Conservation (phyloP, 371 early-diverging fungal genomes). For the Astathelohania contejeani region DNA sequence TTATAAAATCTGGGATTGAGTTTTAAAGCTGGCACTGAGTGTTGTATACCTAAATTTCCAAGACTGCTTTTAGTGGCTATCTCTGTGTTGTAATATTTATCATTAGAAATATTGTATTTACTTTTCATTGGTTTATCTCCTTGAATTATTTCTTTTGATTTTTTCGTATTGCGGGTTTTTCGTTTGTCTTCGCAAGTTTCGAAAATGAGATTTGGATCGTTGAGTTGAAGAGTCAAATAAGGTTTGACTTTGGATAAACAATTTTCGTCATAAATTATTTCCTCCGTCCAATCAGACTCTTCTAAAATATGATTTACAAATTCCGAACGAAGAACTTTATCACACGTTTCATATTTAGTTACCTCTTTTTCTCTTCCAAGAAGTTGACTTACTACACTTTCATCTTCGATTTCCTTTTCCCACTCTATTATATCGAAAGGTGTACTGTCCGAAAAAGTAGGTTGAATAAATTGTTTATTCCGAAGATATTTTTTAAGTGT, state of each 20-base stretch:
- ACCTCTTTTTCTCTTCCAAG: not conserved
- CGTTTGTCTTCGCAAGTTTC: conserved; percentile 49
- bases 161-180: conserved; percentile 29
- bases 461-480: conserved; percentile 8
- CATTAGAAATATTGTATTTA: conserved; percentile 80
- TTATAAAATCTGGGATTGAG: conserved; percentile 73
- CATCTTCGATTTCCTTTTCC: conserved; percentile 42
- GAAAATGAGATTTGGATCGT: conserved; percentile 53
- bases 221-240: conserved; percentile 38
- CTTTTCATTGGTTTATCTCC: conserved; percentile 53
- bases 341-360: not conserved
- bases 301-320: conserved; percentile 46
- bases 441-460: conserved; percentile 5
- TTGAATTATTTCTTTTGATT: conserved; percentile 30
- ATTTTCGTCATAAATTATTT: conserved; percentile 47
- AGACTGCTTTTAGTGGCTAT: conserved; percentile 59
- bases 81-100: conserved; percentile 66
- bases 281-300: conserved; percentile 46
- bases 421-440: conserved; percentile 49
- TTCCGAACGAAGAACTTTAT: conserved; percentile 17
- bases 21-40: conserved; percentile 73
- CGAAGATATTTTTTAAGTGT: conserved; percentile 36
- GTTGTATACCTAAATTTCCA: conserved; percentile 68
- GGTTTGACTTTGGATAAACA: conserved; percentile 13
- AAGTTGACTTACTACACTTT: not conserved